These are phyloP conservation scores for Salmacisia buchloeana DNA, from an alignment of 1,284 basidiomycete species.

Conservation along the genomic window DNA sequence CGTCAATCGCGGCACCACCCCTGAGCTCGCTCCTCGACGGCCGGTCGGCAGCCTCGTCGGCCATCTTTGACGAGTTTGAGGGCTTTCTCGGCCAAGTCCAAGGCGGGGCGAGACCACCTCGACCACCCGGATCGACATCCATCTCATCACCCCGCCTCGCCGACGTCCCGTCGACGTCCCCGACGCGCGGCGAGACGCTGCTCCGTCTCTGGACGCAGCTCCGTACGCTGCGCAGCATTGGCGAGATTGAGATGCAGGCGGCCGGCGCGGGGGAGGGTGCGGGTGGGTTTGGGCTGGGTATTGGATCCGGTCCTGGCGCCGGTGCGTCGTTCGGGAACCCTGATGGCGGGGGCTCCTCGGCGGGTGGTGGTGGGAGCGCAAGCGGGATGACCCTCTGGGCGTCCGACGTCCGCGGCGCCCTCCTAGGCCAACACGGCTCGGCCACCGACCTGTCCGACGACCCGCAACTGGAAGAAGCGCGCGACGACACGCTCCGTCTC, in stretches of 20 bases:
- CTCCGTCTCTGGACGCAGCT: slow-evolving; percentile 41
- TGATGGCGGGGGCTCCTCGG: no score
- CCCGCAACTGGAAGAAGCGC: neutral
- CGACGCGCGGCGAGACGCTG: slow-evolving; percentile 26
- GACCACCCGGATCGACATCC: no score
- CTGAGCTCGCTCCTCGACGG: no score
- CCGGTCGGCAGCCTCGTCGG: no score
- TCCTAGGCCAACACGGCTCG: neutral
- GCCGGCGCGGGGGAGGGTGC: no score
- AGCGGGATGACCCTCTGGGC: neutral
- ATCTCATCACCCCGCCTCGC: no score
- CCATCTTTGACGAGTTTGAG: no score
- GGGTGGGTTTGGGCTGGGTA: neutral
- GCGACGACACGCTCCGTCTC: neutral
- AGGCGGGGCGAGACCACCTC: no score
- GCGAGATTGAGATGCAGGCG: slow-evolving; percentile 17
- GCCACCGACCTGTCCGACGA: neutral
- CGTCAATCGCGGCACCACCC: no score
- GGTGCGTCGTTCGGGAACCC: no score
- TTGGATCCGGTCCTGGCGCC: neutral
- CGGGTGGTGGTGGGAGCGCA: no score
- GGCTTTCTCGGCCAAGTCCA: no score
- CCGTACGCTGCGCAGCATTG: slow-evolving; percentile 30
- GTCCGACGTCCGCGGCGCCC: neutral
- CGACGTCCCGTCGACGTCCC: slow-evolving; percentile 20